These are phyloP conservation scores for Phylloporus scabripes DNA, from an alignment of 768 basidiomycete genomes.

Conservation along the genomic window DNA sequence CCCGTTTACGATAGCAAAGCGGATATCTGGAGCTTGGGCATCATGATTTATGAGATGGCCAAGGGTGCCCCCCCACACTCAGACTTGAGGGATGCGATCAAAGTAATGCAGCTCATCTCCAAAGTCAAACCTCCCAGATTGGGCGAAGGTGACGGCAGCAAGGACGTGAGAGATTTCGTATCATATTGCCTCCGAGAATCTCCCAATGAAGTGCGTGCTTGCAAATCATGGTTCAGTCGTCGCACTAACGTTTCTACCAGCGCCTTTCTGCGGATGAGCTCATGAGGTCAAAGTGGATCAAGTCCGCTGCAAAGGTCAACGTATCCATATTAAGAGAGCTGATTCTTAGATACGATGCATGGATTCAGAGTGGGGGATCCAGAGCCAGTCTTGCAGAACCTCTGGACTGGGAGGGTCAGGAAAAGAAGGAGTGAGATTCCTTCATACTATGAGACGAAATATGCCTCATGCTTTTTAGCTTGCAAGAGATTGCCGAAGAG, in stretches of 20 bases:
- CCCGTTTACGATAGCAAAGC: constrained; percentile 96
- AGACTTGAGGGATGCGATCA: constrained; percentile 73
- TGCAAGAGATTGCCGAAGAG: constrained; percentile 19
- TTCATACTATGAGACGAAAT: neutral
- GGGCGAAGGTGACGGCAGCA: constrained; percentile 70
- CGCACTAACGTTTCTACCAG: constrained; percentile 36
- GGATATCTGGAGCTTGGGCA: constrained; percentile 97
- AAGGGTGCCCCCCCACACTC: constrained; percentile 95
- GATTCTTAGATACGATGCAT: constrained; percentile 68
- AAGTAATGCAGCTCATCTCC: constrained; percentile 86
- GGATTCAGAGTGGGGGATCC: constrained; percentile 61
- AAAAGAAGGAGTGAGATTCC: constrained; percentile 44
- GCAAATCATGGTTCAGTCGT: neutral
- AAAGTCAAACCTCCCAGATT: constrained; percentile 78
- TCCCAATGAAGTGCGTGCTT: constrained; percentile 60
- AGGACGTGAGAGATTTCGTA: constrained; percentile 87
- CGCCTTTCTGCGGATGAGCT: constrained; percentile 88
- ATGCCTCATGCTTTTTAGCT: constrained; percentile 10
- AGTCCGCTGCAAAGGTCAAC: constrained; percentile 58
- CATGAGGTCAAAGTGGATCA: constrained; percentile 86
- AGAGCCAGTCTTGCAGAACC: constrained; percentile 73
- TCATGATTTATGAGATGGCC: constrained; percentile 93
- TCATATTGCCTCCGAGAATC: constrained; percentile 74
- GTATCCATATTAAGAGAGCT: constrained; percentile 75
- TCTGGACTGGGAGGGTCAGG: constrained; percentile 67